Conservation (phyloP, 495 filamentous ascomycete species). For the Durotheca rogersii region DNA sequence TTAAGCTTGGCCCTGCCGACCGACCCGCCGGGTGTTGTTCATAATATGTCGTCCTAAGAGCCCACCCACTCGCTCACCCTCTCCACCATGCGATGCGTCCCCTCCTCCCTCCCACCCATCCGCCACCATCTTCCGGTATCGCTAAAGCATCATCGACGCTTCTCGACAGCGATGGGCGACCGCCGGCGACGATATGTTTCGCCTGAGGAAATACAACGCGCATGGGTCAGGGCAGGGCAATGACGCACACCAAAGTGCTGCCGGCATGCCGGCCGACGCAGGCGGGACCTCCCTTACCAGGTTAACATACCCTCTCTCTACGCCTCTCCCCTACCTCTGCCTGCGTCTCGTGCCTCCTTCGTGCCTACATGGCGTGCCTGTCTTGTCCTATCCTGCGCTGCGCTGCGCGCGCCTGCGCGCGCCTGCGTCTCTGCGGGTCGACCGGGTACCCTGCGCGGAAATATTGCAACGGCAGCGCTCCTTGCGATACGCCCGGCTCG, state of each 20-base stretch:
- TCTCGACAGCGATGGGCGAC: constrained; percentile 10
- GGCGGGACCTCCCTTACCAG: constrained; percentile 4
- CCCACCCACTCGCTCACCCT: not conserved
- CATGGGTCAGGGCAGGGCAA: constrained; percentile 2
- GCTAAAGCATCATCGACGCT: constrained; percentile 7
- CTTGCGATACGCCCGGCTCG: constrained; percentile 5
- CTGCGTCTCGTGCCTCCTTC: no score
- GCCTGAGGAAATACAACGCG: constrained; percentile 1
- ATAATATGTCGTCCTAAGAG: constrained; percentile 6
- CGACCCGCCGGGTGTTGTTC: constrained; percentile 13
- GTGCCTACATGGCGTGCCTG: no score
- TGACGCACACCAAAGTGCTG: constrained; percentile 7
- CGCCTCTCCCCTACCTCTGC: no score
- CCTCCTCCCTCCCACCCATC: not conserved
- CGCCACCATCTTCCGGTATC: constrained; percentile 20
- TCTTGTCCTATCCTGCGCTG: no score
- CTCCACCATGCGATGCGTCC: no score
- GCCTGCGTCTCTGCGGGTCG: not conserved
- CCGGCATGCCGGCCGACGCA: constrained; percentile 13
- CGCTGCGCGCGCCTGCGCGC: no score
- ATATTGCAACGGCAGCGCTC: constrained; percentile 4
- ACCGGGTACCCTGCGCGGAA: constrained; percentile 3
- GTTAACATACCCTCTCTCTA: not conserved
- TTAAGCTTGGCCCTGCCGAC: constrained; percentile 3
- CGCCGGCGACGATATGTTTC: no score